Conservation (phyloP, 768 basidiomycete species). For the Rickenella mellea region DNA sequence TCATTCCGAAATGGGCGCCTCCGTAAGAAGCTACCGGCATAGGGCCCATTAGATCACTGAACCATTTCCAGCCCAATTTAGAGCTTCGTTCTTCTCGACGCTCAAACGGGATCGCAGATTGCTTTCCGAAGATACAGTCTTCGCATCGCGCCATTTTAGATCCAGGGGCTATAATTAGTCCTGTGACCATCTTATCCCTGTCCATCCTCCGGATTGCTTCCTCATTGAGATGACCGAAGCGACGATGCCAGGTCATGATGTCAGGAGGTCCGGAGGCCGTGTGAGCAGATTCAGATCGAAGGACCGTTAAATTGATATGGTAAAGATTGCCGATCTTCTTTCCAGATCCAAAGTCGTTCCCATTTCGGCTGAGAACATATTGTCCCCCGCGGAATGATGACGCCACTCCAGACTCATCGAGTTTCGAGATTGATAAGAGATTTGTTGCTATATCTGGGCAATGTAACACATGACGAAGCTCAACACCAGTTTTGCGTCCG, state of each 20-base stretch:
- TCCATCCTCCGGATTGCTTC: neutral
- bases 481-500: constrained; percentile 8
- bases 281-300: constrained; percentile 9
- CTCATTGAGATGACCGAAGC: neutral
- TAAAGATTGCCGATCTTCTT: constrained; percentile 8
- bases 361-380: neutral
- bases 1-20: too few relatives aligned
- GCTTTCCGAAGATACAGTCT: neutral
- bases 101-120: too few relatives aligned
- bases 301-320: constrained; percentile 9
- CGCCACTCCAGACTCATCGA: constrained; percentile 10
- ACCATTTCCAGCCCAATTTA: too few relatives aligned
- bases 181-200: neutral
- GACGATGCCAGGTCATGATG: neutral
- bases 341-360: neutral
- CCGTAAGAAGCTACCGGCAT: too few relatives aligned
- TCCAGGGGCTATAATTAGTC: neutral
- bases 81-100: too few relatives aligned
- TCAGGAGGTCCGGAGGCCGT: constrained; percentile 3
- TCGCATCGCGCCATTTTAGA: neutral
- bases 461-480: constrained; percentile 16
- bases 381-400: constrained; percentile 9
- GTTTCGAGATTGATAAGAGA: constrained; percentile 14
- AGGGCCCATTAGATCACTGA: too few relatives aligned
- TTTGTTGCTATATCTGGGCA: constrained; percentile 18